Base-by-base conservation (phyloP, 495 filamentous ascomycete genomes). In the Aspergillus cavernicola region DNA sequence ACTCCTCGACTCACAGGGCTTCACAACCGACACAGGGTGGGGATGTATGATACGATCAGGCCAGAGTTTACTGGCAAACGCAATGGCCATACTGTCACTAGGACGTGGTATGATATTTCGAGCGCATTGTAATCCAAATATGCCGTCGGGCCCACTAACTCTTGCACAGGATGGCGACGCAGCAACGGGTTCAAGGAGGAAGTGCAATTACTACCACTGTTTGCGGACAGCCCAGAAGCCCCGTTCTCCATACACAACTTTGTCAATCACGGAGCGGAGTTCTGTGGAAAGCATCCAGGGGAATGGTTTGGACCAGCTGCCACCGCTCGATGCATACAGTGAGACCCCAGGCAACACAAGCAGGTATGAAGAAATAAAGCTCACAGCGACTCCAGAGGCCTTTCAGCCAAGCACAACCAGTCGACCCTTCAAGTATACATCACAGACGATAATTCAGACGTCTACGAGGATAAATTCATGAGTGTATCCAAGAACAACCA, bases 291-390 rank as follows among this genome's bases (percentile, higher is more conserved):
- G 65, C 86, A 92, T 66, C 92, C 95, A 0, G 95, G 95, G 20
- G 89, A 97, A 69, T 99, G 95, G 95, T 99, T 99, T 76, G 95
- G 95, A 9, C 95, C 95, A n/a, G 96, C 90, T 13, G 93, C 95
- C 6, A 95, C 95, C 2, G 90, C 95, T n/a, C 82, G 85, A 52
- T 97, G 95, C 67, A 96, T 99, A 48, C 85, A 95, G 91, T 96
- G 70, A 62, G 89, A 75, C 11, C 7, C 15, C 31, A 20, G 13
- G 23, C 23, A 29, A 11, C 11, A 15, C 18, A 47, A 47, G 31
- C 8, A 36, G 28, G 20, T 28, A 11, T 13, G 18, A 19, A 11
- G 18, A n/a, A 9, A 22, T 6, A 12, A 46, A 28, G 57, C 67
- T 75, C 39, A 76, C 53, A 19, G 31, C 29, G 20, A 18, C 42